Percentiles rank a stretch among this genome's conserved stretches.
phyloP scores from a whole-genome alignment of 345 rosid genomes.

The Arabidopsis arenosa region DNA sequence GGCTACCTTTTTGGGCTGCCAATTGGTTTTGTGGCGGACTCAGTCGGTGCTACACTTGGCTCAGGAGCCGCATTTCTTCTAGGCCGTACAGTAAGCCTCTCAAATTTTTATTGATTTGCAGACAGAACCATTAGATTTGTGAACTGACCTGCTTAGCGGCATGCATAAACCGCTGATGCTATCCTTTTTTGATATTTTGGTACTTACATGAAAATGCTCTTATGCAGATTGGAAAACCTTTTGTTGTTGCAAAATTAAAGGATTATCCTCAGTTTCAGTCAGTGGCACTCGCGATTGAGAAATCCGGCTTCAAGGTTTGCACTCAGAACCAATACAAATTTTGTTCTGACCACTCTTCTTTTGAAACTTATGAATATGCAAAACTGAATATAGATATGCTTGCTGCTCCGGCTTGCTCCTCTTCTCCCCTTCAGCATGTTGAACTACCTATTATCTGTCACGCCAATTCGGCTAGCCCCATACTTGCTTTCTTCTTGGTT shows the following conservation, averaged over 20 bases:
- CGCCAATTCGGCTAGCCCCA: slow-evolving; percentile 77
- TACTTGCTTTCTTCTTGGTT: slow-evolving; percentile 98
- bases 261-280: slow-evolving; percentile 94
- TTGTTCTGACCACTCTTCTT: background rate
- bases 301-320: slow-evolving; percentile 96
- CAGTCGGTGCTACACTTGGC: slow-evolving; percentile 91
- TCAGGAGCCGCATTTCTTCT: slow-evolving; percentile 95
- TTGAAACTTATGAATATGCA: slow-evolving; percentile 25
- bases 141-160: too few relatives aligned
- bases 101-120: slow-evolving; percentile 26
- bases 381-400: slow-evolving; percentile 68
- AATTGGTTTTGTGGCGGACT: slow-evolving; percentile 92
- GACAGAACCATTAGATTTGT: background rate
- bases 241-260: slow-evolving; percentile 84
- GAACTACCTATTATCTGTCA: slow-evolving; percentile 95
- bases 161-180: background rate
- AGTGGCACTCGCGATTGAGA: slow-evolving; percentile 80
- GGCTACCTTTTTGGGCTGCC: slow-evolving; percentile 98
- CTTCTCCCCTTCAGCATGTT: slow-evolving; percentile 91
- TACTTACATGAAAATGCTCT: slow-evolving; percentile 18
- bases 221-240: slow-evolving; percentile 78
- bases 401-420: slow-evolving; percentile 97
- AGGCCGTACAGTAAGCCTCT: slow-evolving; percentile 73
- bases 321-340: background rate
- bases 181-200: background rate